Base-by-base conservation (phyloP, 140 eudicot genomes). In the Cichorium intybus region DNA sequence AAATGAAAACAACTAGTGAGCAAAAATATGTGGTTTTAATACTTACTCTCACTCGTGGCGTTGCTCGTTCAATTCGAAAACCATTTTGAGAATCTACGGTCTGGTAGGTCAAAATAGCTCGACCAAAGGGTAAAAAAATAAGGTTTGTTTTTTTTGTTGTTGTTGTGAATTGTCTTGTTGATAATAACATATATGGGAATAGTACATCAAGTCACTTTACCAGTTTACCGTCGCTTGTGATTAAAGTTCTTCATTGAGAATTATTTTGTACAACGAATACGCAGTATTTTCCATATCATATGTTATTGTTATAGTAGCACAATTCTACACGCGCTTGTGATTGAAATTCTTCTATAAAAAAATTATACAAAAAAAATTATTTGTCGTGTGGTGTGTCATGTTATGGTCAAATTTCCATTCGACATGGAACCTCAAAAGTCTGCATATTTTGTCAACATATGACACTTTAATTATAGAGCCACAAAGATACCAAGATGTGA, bases 351-450 rank as follows among this genome's bases (percentile, higher is more conserved):
- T n/a, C 7, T 29, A 29, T 46, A 21, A 0, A 21, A 22, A 24
- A 18, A 58, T n/a, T n/a, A 59, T 23, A 48, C 18, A 23, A 58
- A 31, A 21, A 64, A 63, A 64, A 24, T 10, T 1, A 7, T 34
- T 21, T 29, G 33, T 16, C 39, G 45, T 11, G 55, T 6, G n/a
- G 46, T 12, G 39, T 24, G 31, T 27, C 35, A 31, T 31, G 60
- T 65, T 63, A 22, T 52, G 57, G 64, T 29, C 26, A n/a, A 27
- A 15, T 27, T 39, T 22, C 17, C 15, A 63, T 14, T 53, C 4
- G 41, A 55, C 68, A 75, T 68, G 80, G 56, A 69, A 60, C 75
- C 71, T 60, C 52, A 27, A 68, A 60, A 75, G 51, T 50, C 47
- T 16, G 41, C 53, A 16, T 68, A 17, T 39, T 68, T 68, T 75